Conservation (phyloP, 139 green algal species). For the Volvox reticuliferus region DNA sequence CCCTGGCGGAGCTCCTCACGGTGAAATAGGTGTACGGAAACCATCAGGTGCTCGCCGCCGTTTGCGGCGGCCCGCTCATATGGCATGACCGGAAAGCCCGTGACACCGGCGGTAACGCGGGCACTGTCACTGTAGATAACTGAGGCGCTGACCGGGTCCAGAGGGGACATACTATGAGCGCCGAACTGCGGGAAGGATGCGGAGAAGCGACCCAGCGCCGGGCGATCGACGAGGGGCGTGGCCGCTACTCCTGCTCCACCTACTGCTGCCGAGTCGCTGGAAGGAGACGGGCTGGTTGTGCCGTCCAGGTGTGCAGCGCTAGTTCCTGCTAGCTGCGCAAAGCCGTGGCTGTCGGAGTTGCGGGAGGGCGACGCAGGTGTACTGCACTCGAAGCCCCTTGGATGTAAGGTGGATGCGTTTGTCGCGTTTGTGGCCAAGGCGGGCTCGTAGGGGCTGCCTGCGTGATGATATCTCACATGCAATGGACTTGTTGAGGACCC, state of each 20-base stretch:
- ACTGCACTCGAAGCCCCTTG: neutral
- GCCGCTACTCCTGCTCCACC: neutral
- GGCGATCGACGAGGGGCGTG: neutral
- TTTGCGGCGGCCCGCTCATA: neutral
- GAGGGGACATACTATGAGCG: neutral
- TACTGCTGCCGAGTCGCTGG: neutral
- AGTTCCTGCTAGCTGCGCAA: too few relatives aligned
- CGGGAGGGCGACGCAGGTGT: neutral
- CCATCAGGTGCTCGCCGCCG: neutral
- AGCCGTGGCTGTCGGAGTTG: neutral
- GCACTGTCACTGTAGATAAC: neutral
- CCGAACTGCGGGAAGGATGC: slow-evolving; percentile 26
- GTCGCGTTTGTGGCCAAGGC: neutral
- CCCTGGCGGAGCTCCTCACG: too few relatives aligned
- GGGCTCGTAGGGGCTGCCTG: neutral
- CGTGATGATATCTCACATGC: neutral
- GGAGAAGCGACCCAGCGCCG: slow-evolving; percentile 28
- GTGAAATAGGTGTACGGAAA: neutral
- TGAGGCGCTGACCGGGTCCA: neutral
- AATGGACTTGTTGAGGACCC: neutral
- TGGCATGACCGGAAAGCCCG: neutral
- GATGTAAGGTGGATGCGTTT: neutral
- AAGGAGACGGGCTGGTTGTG: neutral
- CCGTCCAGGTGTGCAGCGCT: neutral
- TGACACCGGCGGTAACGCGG: neutral